These are phyloP conservation scores for Neobulgaria alba DNA, from an alignment of 2,329 filamentous ascomycete species.

Conservation along the genomic window DNA sequence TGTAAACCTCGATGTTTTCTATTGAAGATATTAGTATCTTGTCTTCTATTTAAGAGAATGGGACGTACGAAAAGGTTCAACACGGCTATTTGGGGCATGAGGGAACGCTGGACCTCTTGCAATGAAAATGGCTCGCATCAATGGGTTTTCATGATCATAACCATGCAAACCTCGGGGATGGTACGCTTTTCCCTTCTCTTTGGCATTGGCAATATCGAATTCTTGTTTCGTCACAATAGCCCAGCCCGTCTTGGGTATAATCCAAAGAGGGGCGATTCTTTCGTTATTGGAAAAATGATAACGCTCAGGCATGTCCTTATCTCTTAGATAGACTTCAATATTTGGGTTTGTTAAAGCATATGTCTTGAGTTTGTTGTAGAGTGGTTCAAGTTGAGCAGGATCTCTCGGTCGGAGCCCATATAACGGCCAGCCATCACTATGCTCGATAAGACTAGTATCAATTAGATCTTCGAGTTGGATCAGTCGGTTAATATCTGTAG, in stretches of 20 bases:
- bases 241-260: constrained; percentile 88
- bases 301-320: constrained; percentile 80
- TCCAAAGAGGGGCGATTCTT: constrained; percentile 90
- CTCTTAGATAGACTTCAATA: constrained; percentile 80
- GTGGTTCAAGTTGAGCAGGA: constrained; percentile 50
- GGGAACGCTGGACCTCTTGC: constrained; percentile 89
- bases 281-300: constrained; percentile 87
- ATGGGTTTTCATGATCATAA: constrained; percentile 87
- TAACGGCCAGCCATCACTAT: constrained; percentile 89
- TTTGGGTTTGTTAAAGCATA: constrained; percentile 54
- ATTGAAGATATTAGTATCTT: not conserved
- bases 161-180: constrained; percentile 81
- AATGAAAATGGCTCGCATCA: constrained; percentile 95
- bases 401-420: constrained; percentile 79
- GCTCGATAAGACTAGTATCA: constrained; percentile 67
- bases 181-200: constrained; percentile 58
- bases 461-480: constrained; percentile 87
- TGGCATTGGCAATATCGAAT: constrained; percentile 63
- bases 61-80: constrained; percentile 72
- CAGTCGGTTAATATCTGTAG: constrained; percentile 70
- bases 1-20: constrained; percentile 96
- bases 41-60: not conserved
- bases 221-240: constrained; percentile 76
- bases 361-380: constrained; percentile 55
- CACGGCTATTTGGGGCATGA: constrained; percentile 68